phyloP scores from a whole-genome alignment of 495 filamentous ascomycete species.

The Cetradonia linearis region DNA sequence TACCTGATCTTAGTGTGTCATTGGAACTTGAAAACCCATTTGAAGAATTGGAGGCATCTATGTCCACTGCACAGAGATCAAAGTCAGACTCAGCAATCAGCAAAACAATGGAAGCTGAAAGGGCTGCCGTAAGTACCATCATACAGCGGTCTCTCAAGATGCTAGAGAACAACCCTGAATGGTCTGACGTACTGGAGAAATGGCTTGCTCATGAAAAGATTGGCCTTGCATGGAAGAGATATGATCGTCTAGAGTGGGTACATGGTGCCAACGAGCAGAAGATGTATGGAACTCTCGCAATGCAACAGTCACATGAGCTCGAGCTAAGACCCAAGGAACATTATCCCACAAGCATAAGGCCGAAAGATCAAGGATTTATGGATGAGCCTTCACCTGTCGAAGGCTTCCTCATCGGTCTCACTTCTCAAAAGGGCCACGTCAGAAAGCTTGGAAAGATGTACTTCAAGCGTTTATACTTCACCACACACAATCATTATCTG shows the following conservation, averaged over 20 bases:
- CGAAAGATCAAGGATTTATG: constrained; percentile 56
- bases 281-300: constrained; percentile 67
- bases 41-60: constrained; percentile 39
- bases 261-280: constrained; percentile 58
- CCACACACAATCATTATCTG: constrained; percentile 56
- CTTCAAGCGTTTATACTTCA: constrained; percentile 62
- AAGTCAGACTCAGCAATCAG: constrained; percentile 34
- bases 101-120: constrained; percentile 40
- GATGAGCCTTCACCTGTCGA: constrained; percentile 58
- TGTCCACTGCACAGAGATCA: constrained; percentile 29
- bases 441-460: constrained; percentile 55
- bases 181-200: constrained; percentile 48
- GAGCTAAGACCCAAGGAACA: constrained; percentile 62
- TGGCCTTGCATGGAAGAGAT: constrained; percentile 67
- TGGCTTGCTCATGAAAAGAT: constrained; percentile 56
- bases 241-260: constrained; percentile 68
- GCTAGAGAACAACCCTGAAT: constrained; percentile 49
- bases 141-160: constrained; percentile 49
- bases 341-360: constrained; percentile 50
- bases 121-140: constrained; percentile 45
- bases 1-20: constrained; percentile 58
- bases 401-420: constrained; percentile 62
- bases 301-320: constrained; percentile 64
- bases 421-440: constrained; percentile 51
- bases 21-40: constrained; percentile 58